These are phyloP conservation scores for Russula brevipes DNA, from an alignment of 768 basidiomycete genomes.

Conservation along the genomic window DNA sequence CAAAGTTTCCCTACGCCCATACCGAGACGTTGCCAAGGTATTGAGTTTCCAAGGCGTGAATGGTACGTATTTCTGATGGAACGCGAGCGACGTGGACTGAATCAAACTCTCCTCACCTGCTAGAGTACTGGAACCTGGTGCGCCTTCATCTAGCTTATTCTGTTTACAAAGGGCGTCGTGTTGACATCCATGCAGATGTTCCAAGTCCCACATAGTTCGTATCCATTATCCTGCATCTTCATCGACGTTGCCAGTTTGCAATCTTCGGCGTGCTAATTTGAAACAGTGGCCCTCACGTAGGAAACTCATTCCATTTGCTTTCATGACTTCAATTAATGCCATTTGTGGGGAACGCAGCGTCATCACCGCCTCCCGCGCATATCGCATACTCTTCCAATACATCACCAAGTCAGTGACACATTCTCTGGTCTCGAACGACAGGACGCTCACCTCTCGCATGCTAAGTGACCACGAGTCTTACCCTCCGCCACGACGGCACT, in stretches of 20 bases:
- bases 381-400: constrained; percentile 18
- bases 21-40: neutral
- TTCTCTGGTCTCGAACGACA: neutral
- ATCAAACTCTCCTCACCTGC: neutral
- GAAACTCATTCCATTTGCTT: neutral
- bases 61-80: constrained; percentile 1
- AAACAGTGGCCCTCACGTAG: constrained; percentile 13
- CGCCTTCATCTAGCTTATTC: neutral
- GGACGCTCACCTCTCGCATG: constrained; percentile 1
- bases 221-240: constrained; percentile 6
- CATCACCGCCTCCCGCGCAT: constrained; percentile 13
- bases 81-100: neutral
- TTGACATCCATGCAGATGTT: constrained; percentile 10
- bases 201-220: constrained; percentile 21
- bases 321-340: neutral
- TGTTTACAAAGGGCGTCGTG: neutral
- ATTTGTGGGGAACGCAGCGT: neutral
- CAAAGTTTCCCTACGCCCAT: neutral
- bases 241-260: neutral
- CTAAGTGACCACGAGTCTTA: neutral
- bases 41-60: constrained; percentile 5
- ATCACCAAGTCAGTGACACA: constrained; percentile 1
- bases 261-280: neutral
- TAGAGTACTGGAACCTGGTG: constrained; percentile 18
- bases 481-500: constrained; percentile 1